Evolutionary conservation across 2,329 filamentous ascomycete species (phyloP), one percentile per base, ranked within the genome.

Genomic region (Penicillium thymicola): DNA sequence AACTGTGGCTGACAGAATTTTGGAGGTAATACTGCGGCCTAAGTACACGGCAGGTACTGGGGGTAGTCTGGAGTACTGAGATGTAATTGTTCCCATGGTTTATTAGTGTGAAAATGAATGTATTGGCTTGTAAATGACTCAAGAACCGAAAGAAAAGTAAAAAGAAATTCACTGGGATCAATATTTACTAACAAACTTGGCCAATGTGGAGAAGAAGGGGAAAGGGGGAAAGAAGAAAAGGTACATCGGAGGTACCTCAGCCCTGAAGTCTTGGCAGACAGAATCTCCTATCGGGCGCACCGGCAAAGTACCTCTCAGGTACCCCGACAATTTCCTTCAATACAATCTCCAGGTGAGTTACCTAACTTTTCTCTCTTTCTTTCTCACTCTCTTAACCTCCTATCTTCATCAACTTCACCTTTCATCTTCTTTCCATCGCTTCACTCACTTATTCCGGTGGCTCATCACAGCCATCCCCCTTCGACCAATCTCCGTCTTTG

Each of bases 351-450:
- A 44, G 18, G 55, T 58, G n/a, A 60, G 42, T 49, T 45, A 27
- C 51, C 58, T 57, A 57, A 55, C 47, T 55, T 59, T 59, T 57
- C 25, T 59, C 59, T 55, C 57, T 32, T 49, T 21, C 28, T 28
- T 51, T 38, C 45, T 50, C 21, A 48, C 43, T 21, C 44, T 42
- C 37, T 54, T 23, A 34, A 30, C 6, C 13, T 28, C 16, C 23
- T 38, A 23, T 42, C 10, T 23, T 50, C 51, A 42, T 18, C 38
- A 30, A 21, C 18, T 4, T 42, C 38, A 18, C 30, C 44, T 32
- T 18, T 42, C 30, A 9, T 54, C 37, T 25, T 4, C 4, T 21
- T 28, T 43, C 14, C 6, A 30, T 21, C 14, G 6, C 52, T 54
- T 47, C 52, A 4, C 8, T 46, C 40, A 25, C 54, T 59, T 48